Percentiles rank a stretch among this genome's conserved stretches.
phyloP scores from a whole-genome alignment of 2,329 filamentous ascomycete genomes.

The Phaeomoniella chlamydospora region DNA sequence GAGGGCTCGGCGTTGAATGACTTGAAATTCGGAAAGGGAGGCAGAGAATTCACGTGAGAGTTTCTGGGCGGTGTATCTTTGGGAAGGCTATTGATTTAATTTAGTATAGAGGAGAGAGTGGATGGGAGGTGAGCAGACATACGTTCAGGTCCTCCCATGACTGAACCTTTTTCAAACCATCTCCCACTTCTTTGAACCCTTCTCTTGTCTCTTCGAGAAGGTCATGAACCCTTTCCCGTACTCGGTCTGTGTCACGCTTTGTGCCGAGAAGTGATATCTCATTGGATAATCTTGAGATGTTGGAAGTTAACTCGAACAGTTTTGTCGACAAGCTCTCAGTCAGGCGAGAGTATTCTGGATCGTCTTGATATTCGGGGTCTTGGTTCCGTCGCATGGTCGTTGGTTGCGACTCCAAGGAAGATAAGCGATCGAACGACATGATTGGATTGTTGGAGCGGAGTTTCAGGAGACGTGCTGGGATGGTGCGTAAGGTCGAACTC shows the following conservation, averaged over 20 bases:
- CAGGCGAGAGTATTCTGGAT: conserved; percentile 78
- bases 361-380: conserved; percentile 68
- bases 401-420: conserved; percentile 67
- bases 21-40: conserved; percentile 80
- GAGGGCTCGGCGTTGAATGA: conserved; percentile 73
- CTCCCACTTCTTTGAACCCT: conserved; percentile 81
- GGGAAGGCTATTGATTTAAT: conserved; percentile 51
- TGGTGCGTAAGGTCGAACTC: too few species aligned
- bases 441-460: conserved; percentile 5
- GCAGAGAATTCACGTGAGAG: conserved; percentile 85
- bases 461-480: too few species aligned
- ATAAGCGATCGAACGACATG: conserved; percentile 89
- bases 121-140: conserved; percentile 17
- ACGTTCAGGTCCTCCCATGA: conserved; percentile 74
- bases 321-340: conserved; percentile 75
- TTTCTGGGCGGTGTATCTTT: conserved; percentile 94
- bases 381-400: conserved; percentile 52
- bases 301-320: conserved; percentile 76
- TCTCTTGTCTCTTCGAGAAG: conserved; percentile 74
- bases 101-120: too few species aligned
- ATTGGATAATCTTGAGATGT: conserved; percentile 70
- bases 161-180: conserved; percentile 85
- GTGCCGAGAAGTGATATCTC: conserved; percentile 80
- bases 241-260: conserved; percentile 76
- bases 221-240: conserved; percentile 80